phyloP scores from a whole-genome alignment of 148 eudicot genomes.

The Camellia granthamiana region DNA sequence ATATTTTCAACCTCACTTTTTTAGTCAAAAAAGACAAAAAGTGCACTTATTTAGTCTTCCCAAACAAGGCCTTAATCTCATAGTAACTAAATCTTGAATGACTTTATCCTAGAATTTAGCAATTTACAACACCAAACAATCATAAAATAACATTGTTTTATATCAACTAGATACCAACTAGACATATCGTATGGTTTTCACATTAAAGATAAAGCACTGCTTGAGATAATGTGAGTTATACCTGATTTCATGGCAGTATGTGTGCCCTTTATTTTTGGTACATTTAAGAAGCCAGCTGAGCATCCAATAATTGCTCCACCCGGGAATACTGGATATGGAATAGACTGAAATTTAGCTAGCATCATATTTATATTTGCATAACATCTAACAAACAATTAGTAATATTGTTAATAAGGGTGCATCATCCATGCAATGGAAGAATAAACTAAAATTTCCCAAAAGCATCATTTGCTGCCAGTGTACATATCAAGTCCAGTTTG shows the following conservation, averaged over 20 bases:
- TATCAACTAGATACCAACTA: not conserved
- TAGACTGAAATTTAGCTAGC: constrained; percentile 87
- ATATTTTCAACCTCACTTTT: too few species aligned
- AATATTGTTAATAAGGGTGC: constrained; percentile 2
- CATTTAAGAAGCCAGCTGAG: constrained; percentile 97
- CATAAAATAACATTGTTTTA: not conserved
- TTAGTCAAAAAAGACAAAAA: too few species aligned
- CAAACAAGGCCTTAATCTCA: too few species aligned
- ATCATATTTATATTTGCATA: constrained; percentile 36
- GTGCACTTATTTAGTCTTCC: too few species aligned
- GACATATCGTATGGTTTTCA: not conserved
- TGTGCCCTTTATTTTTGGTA: constrained; percentile 94
- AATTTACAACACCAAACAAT: not conserved
- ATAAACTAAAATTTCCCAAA: too few species aligned
- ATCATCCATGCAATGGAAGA: not conserved
- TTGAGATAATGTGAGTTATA: constrained; percentile 10
- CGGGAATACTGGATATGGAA: constrained; percentile 98
- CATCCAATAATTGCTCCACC: constrained; percentile 98
- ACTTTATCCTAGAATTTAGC: not conserved
- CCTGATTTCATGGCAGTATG: constrained; percentile 99
- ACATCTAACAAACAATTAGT: constrained; percentile 9
- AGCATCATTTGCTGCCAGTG: too few species aligned
- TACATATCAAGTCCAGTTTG: too few species aligned
- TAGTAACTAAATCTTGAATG: not conserved
- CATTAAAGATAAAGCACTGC: not conserved